Conservation (phyloP, 2,329 filamentous ascomycete genomes). For the Colletotrichum sansevieriae region DNA sequence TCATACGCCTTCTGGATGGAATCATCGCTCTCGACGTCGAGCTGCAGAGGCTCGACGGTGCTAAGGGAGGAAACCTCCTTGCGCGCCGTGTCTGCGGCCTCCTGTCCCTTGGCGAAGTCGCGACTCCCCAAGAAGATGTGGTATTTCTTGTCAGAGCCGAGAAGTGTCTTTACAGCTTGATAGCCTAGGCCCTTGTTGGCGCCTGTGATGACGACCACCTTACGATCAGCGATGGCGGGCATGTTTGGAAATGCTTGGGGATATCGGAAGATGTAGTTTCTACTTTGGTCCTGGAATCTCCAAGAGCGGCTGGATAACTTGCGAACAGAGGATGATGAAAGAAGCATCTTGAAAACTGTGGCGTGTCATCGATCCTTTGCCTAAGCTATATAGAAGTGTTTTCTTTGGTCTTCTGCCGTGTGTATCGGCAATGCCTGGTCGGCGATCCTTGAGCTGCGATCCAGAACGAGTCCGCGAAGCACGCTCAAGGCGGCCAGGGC, state of each 20-base stretch:
- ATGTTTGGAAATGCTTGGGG: background rate
- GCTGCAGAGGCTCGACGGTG: constrained; percentile 36
- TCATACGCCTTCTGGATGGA: constrained; percentile 43
- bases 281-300: accelerated
- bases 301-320: background rate
- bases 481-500: background rate
- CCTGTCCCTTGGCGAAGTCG: constrained; percentile 44
- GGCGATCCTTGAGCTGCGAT: background rate
- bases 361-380: accelerated
- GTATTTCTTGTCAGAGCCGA: constrained; percentile 42
- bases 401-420: background rate
- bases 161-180: constrained; percentile 45
- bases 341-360: accelerated
- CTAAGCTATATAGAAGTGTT: background rate
- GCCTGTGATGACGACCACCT: constrained; percentile 39
- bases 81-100: constrained; percentile 31
- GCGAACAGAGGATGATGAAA: background rate
- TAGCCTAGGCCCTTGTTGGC: constrained; percentile 48
- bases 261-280: background rate
- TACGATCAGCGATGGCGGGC: constrained; percentile 1
- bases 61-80: constrained; percentile 10
- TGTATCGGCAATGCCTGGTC: background rate
- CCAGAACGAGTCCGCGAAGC: background rate
- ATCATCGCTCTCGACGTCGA: constrained; percentile 41
- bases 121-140: constrained; percentile 47